Conservation (phyloP, 2,329 filamentous ascomycete species). For the Hypoxylon sp. region DNA sequence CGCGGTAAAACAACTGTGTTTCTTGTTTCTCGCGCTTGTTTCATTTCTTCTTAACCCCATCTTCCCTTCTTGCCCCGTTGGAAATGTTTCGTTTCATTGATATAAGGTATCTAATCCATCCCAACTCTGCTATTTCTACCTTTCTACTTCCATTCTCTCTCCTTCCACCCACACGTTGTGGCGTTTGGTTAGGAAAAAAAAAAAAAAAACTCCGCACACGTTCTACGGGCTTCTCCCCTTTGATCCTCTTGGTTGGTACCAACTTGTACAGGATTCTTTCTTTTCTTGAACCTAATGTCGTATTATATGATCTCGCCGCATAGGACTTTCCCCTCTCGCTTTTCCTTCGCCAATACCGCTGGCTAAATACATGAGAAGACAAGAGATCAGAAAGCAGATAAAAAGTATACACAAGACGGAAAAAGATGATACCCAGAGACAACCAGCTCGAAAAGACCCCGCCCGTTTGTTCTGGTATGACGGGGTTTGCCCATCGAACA, state of each 20-base stretch:
- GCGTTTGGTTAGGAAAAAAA: slow-evolving; percentile 25
- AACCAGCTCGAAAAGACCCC: slow-evolving; percentile 34
- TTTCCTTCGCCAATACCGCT: slow-evolving; percentile 29
- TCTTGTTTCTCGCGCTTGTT: slow-evolving; percentile 43
- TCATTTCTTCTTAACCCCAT: slow-evolving; percentile 34
- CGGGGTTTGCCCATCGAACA: slow-evolving; percentile 30
- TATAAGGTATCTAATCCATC: slow-evolving; percentile 36
- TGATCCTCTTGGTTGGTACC: slow-evolving; percentile 19
- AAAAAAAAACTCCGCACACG: slow-evolving; percentile 31
- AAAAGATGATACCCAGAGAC: slow-evolving; percentile 32
- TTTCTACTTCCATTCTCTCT: slow-evolving; percentile 31
- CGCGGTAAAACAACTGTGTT: slow-evolving; percentile 38
- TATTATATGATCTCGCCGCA: slow-evolving; percentile 39
- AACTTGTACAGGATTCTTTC: slow-evolving; percentile 27
- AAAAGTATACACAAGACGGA: slow-evolving; percentile 41
- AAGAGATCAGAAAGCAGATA: slow-evolving; percentile 33
- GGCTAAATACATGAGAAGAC: slow-evolving; percentile 34
- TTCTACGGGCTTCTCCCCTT: slow-evolving; percentile 6
- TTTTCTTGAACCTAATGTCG: slow-evolving; percentile 26
- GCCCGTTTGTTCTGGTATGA: slow-evolving; percentile 31
- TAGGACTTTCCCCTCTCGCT: slow-evolving; percentile 26
- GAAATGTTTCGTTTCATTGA: slow-evolving; percentile 43
- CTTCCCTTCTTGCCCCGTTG: slow-evolving; percentile 27
- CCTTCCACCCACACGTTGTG: slow-evolving; percentile 16
- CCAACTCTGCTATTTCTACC: slow-evolving; percentile 37